phyloP scores from a whole-genome alignment of 495 filamentous ascomycete species.

The Aspergillus mulundensis region DNA sequence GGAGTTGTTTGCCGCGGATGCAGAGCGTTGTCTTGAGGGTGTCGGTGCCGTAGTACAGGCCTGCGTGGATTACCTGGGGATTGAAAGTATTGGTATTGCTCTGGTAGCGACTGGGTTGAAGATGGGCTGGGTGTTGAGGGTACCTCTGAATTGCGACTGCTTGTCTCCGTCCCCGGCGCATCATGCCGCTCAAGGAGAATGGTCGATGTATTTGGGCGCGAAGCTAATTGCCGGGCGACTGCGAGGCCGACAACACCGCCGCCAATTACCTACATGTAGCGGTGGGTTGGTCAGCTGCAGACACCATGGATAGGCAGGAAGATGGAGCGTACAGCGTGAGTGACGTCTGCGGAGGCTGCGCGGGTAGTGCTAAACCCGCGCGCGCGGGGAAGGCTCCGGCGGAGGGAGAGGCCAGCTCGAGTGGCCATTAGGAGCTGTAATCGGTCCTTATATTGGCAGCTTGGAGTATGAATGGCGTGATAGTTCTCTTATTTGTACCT shows the following conservation, averaged over 20 bases:
- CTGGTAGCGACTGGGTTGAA: too few relatives aligned
- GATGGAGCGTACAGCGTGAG: constrained; percentile 62
- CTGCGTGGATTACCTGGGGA: constrained; percentile 82
- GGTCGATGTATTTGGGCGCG: constrained; percentile 57
- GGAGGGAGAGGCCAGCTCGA: constrained; percentile 15
- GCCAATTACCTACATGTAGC: constrained; percentile 65
- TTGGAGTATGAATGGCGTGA: background rate
- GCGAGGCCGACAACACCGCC: constrained; percentile 89
- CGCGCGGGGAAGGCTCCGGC: constrained; percentile 12
- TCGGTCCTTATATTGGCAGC: background rate
- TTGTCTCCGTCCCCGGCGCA: constrained; percentile 82
- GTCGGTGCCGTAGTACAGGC: constrained; percentile 78
- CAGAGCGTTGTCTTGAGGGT: constrained; percentile 84
- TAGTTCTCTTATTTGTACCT: background rate
- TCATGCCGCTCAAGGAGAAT: constrained; percentile 80
- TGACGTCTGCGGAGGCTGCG: constrained; percentile 61
- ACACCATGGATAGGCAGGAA: background rate
- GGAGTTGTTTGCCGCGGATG: constrained; percentile 64
- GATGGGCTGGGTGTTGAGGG: background rate
- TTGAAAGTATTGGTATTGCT: too few relatives aligned
- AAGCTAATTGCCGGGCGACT: constrained; percentile 73
- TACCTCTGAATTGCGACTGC: constrained; percentile 87
- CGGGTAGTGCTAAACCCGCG: constrained; percentile 41
- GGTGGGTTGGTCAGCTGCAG: constrained; percentile 5
- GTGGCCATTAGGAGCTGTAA: constrained; percentile 15